These are phyloP conservation scores for Lasiosphaeria hispida DNA, from an alignment of 495 filamentous ascomycete genomes.

Conservation along the genomic window DNA sequence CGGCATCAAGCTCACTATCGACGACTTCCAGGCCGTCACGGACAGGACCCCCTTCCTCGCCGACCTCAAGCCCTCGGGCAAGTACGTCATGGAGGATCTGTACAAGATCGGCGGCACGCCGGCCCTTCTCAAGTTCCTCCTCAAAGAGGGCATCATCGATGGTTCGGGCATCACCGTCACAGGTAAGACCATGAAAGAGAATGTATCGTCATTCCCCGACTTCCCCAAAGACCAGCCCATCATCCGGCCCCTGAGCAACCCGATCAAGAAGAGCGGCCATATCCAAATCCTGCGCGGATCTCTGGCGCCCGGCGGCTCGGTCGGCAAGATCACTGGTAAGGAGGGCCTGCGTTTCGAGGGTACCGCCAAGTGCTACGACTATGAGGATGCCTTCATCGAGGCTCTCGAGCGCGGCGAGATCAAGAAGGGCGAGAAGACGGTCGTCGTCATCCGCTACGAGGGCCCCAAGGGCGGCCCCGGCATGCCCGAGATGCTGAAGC, in stretches of 20 bases:
- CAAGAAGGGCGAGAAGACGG: constrained; percentile 95
- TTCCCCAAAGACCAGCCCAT: constrained; percentile 85
- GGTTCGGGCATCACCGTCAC: constrained; percentile 90
- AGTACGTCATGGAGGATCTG: constrained; percentile 94
- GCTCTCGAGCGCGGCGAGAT: constrained; percentile 79
- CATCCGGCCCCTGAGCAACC: constrained; percentile 86
- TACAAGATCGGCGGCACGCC: constrained; percentile 90
- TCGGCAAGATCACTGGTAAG: constrained; percentile 98
- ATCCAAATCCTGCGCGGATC: constrained; percentile 95
- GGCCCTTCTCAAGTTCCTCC: constrained; percentile 82
- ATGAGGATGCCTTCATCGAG: constrained; percentile 74
- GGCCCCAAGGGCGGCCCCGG: constrained; percentile 78
- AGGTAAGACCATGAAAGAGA: constrained; percentile 88
- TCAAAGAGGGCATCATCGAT: constrained; percentile 85
- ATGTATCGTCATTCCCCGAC: constrained; percentile 71
- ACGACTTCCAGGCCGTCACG: constrained; percentile 95
- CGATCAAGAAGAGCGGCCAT: constrained; percentile 91
- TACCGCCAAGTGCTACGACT: constrained; percentile 83
- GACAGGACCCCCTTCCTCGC: constrained; percentile 91
- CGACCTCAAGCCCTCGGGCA: constrained; percentile 94
- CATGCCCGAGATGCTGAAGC: constrained; percentile 90
- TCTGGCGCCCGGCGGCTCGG: constrained; percentile 84
- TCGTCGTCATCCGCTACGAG: constrained; percentile 96
- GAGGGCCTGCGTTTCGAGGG: constrained; percentile 88
- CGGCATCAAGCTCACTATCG: constrained; percentile 89